These are phyloP conservation scores for Microdochium nivale DNA, from an alignment of 2,329 filamentous ascomycete species.

Conservation along the genomic window DNA sequence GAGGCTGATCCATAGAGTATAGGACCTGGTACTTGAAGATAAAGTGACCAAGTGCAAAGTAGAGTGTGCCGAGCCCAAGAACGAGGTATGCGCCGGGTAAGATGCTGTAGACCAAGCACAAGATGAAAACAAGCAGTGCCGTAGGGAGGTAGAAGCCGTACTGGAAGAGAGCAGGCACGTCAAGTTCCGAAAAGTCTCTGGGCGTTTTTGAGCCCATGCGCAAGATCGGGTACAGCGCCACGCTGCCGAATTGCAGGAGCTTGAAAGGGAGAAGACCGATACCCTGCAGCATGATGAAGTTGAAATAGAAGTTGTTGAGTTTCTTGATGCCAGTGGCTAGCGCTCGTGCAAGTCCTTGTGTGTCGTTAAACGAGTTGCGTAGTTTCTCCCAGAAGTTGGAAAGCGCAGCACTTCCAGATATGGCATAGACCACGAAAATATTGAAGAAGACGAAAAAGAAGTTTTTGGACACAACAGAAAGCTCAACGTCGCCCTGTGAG, in stretches of 20 bases:
- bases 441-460: slow-evolving; percentile 99
- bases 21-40: slow-evolving; percentile 96
- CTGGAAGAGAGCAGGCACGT: slow-evolving; percentile 77
- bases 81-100: slow-evolving; percentile 73
- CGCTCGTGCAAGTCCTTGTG: slow-evolving; percentile 64
- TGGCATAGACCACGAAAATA: slow-evolving; percentile 89
- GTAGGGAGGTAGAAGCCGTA: slow-evolving; percentile 96
- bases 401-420: slow-evolving; percentile 66
- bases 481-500: slow-evolving; percentile 85
- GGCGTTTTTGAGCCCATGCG: slow-evolving; percentile 76
- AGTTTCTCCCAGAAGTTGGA: slow-evolving; percentile 66
- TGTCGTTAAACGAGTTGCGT: slow-evolving; percentile 67
- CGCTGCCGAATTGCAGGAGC: slow-evolving; percentile 79
- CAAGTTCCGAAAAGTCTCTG: slow-evolving; percentile 76
- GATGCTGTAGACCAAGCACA: slow-evolving; percentile 91
- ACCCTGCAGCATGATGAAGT: slow-evolving; percentile 88
- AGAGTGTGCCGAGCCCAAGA: slow-evolving; percentile 72
- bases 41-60: slow-evolving; percentile 77
- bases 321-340: slow-evolving; percentile 68
- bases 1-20: slow-evolving; percentile 96
- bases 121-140: slow-evolving; percentile 84
- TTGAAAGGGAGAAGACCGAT: slow-evolving; percentile 91
- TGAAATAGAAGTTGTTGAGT: slow-evolving; percentile 79
- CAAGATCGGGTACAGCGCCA: slow-evolving; percentile 74
- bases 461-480: slow-evolving; percentile 95